Evolutionary conservation across 176 grass and related monocot species (phyloP), one percentile per base, ranked within the genome.

Genomic region (Raddia distichophylla): DNA sequence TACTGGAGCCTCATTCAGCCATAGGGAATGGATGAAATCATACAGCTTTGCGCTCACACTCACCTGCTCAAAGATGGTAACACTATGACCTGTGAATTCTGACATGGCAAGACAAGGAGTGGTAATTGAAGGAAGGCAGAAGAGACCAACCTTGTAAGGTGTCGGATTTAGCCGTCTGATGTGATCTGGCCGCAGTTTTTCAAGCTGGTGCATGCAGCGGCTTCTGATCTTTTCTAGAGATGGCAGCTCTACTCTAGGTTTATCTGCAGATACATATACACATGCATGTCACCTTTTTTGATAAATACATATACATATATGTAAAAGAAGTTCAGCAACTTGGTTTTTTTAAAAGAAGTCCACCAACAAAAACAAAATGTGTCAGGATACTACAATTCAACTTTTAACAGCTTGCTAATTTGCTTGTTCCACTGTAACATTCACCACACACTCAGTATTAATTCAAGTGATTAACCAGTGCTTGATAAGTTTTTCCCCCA

Each of bases 141-240:
- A 66, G 3, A 47, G 82, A 17, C 52, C 2, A 83, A 99, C 96
- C 93, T 99, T 99, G 87, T 95, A 99, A 62, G 96, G 96, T 66
- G 96, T 99, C 3, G 96, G 96, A 32, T 99, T 99, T 77, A 99
- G 79, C 69, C 96, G 93, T 53, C 96, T 81, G 84, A 90, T 95
- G 83, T 99, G 96, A 85, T 99, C 96, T 44, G 91, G 76, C 0
- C 93, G 84, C 69, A 99, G 88, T 74, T 93, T 88, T 61, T 91
- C 91, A 45, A 99, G 87, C 84, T 95, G 93, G 60, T 99, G 86
- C 85, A 93, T 93, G 87, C 96, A 99, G 69, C 84, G 93, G 64
- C 55, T 80, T 88, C 90, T 99, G 80, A 95, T 95, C 53, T 91
- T 76, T 43, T 85, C 54, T 50, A 99, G 65, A n/a, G 91, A 83